Base-by-base conservation (phyloP, 148 eudicot species). In the Amaranthus cruentus region DNA sequence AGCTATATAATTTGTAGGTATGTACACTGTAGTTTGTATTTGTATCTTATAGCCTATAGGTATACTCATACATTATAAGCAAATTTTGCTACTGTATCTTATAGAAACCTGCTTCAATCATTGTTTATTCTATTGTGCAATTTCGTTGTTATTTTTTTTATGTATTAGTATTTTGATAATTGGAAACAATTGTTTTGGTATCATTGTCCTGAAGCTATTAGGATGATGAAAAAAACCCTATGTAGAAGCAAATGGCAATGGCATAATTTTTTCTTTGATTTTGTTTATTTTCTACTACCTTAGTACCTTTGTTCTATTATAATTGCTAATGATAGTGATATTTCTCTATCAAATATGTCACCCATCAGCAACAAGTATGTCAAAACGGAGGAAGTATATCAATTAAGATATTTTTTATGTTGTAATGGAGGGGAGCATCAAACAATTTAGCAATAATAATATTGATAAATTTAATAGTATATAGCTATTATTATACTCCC, bases 11-110 rank as follows among this genome's bases (percentile, higher is more conserved):
- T 28, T 28, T 28, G 38, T 28, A 28, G 38, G 1, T 28, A 28
- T 70, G 55, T 64, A 47, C 28, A 46, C 43, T 47, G 43, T 1
- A 68, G 71, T 42, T 6, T 52, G 53, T 71, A 57, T 5, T 68
- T 57, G 42, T 54, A 63, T 64, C 6, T n/a, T 64, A 18, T 55
- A 55, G 38, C 44, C 14, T 43, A 28, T 28, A 28, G 38, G 38
- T 55, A 74, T 46, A 58, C 47, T 6, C 28, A 46, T 73, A 51
- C 68, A 73, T 62, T 67, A 13, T 7, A 66, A 48, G 28, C 38
- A 28, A 38, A 55, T 66, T 74, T 66, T 75, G 54, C 12, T 48
- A 56, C 15, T 65, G 57, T 38, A 12, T 43, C 63, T 13, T 73
- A 73, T 28, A 63, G 51, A 51, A 53, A 53, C 53, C 60, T 73